Evolutionary conservation across 1,139 yeast genomes (phyloP).

Genomic region (Pichia norvegensis): DNA sequence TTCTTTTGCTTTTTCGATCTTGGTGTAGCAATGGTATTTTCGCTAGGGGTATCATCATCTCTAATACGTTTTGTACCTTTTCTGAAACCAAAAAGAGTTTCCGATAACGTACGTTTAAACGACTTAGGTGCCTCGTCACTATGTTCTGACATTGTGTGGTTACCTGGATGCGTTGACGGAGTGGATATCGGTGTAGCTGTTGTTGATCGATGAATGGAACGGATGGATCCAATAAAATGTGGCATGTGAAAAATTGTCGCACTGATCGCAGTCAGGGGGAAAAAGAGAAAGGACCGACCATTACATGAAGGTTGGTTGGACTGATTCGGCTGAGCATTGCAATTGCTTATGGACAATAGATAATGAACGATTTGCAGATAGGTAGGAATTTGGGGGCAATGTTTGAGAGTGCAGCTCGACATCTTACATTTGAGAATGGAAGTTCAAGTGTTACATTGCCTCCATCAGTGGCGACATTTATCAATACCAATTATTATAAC

Average conservation of each 20-base stretch:
- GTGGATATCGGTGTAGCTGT: background rate
- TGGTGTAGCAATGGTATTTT: background rate
- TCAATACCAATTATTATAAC: slow-evolving; percentile 20
- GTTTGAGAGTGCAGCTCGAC: slow-evolving; percentile 68
- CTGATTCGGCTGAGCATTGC: too few species aligned
- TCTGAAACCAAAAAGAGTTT: slow-evolving; percentile 8
- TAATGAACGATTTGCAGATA: slow-evolving; percentile 44
- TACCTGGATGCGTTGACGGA: too few species aligned
- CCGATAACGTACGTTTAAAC: slow-evolving; percentile 11
- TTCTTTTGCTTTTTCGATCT: background rate
- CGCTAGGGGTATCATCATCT: slow-evolving; percentile 5
- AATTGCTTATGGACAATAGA: too few species aligned
- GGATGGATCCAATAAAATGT: too few species aligned
- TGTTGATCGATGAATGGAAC: too few species aligned
- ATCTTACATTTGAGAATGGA: slow-evolving; percentile 19
- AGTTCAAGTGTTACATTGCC: slow-evolving; percentile 20
- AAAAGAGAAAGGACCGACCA: too few species aligned
- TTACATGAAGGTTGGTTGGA: too few species aligned
- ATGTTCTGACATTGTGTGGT: background rate
- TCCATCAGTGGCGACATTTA: slow-evolving; percentile 23
- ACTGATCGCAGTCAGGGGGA: too few species aligned
- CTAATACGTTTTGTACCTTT: slow-evolving; percentile 7
- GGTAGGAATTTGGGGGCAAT: slow-evolving; percentile 37
- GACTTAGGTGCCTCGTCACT: slow-evolving; percentile 3
- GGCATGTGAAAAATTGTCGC: too few species aligned